Base-by-base conservation (phyloP, 2,329 filamentous ascomycete species). In the Ophiocordyceps camponoti-saundersi region DNA sequence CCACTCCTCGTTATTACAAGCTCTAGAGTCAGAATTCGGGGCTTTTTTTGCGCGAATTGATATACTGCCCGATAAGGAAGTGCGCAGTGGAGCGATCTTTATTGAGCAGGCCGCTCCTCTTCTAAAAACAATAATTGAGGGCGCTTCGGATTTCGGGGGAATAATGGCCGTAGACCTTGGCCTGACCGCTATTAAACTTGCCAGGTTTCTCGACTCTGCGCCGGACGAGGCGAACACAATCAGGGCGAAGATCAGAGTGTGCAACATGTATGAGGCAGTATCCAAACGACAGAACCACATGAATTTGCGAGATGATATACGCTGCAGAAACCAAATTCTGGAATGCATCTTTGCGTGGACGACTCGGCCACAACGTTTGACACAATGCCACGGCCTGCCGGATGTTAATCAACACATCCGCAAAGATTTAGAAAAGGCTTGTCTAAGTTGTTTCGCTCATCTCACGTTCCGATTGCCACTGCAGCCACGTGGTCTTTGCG, bases 261-360 rank as follows among this genome's bases (percentile, higher is more conserved):
- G 80, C 54, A 77, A 82, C 53, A 61, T 84, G 8, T 80, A 73
- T 49, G 80, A 83, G 53, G 72, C 72, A 3, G 72, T 83, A 32
- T 79, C 73, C 13, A 75, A 73, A 58, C 73, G 79, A 52, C 83
- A 82, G 54, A 79, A 84, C 54, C 73, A 82, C 45, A 62, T 84
- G 41, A 83, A 82, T 53, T 63, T 84, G 12, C 71, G 80, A 45
- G 79, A 84, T 53, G 80, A 84, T 57, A 75, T 83, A 39, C 73
- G 78, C 26, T 80, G 82, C 53, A 67, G 80, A 46, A 84, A 84
- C 51, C 79, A 82, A 54, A 64, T 84, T 15, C 65, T 84, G 12
- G 79, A 82, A 56, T 77, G 78, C 48, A 75, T 82, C 34, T 81
- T 81, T 51, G 71, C 75, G 49, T 84, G 80, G 80, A 81, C 83